These are phyloP conservation scores for Penicillium simplicissimum DNA, from an alignment of 495 filamentous ascomycete species.

Conservation along the genomic window DNA sequence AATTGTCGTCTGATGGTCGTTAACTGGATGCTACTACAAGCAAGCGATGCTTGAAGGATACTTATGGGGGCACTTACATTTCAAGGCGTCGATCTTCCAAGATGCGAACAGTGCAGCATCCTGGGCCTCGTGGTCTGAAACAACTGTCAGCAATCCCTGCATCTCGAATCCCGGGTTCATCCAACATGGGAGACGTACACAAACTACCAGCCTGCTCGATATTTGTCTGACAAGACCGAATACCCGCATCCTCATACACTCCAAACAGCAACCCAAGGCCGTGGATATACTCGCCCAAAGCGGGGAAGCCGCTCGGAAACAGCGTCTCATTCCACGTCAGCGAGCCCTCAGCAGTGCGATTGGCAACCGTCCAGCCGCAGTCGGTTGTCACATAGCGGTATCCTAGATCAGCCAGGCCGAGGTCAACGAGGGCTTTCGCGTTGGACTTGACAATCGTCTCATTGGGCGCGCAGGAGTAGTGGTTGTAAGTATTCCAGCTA, in stretches of 20 bases:
- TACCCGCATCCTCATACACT: slow-evolving; percentile 55
- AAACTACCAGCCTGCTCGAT: slow-evolving; percentile 33
- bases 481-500: slow-evolving; percentile 59
- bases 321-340: slow-evolving; percentile 55
- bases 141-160: slow-evolving; percentile 14
- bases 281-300: slow-evolving; percentile 52
- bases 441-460: slow-evolving; percentile 52
- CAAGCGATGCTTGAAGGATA: too few species aligned
- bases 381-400: slow-evolving; percentile 59
- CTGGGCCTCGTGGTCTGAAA: slow-evolving; percentile 41
- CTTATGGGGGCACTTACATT: slow-evolving; percentile 28
- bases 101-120: slow-evolving; percentile 46
- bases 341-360: slow-evolving; percentile 44
- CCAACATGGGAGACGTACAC: slow-evolving; percentile 17
- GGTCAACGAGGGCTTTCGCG: slow-evolving; percentile 54
- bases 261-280: slow-evolving; percentile 53
- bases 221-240: slow-evolving; percentile 30
- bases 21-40: not conserved
- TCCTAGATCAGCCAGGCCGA: slow-evolving; percentile 50
- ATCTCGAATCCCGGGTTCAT: not conserved
- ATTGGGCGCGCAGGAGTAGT: slow-evolving; percentile 51
- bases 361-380: slow-evolving; percentile 54
- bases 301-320: slow-evolving; percentile 53
- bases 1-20: slow-evolving; percentile 46
- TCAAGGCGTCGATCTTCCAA: slow-evolving; percentile 49